Evolutionary conservation across 179 eudicot genomes (phyloP), one percentile per base, ranked within the genome.

Genomic region (Carnegiea gigantea): DNA sequence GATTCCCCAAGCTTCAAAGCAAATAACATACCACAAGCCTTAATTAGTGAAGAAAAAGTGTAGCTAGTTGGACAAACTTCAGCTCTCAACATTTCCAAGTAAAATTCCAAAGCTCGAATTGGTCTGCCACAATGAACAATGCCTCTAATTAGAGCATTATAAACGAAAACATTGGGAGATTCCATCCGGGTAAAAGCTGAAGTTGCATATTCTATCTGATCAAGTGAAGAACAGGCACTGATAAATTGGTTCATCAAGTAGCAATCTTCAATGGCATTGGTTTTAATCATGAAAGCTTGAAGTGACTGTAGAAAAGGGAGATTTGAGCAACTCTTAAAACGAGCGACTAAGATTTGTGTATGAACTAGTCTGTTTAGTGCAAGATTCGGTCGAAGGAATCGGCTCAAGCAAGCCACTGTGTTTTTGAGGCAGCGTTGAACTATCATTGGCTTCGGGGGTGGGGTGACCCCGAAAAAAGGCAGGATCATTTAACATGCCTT

Each of bases 61-160:
- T 86, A 93, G 75, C 94, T 93, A 40, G 89, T 87, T n/a, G 97
- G 93, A 26, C 30, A 57, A 36, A 89, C 70, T 73, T 62, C 30
- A 59, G 30, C 80, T 54, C 89, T 90, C 75, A 89, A 84, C 92
- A 89, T 88, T 17, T 86, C 76, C 33, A 85, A 23, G 86, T 92
- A 92, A 21, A 88, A 82, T 43, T 76, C 78, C 20, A 92, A 14
- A 44, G 89, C 97, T 71, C 78, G 78, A 43, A 87, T 28, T 23
- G 93, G 90, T 48, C 62, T 88, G 26, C 82, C 88, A 62, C 88
- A 86, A 78, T 84, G 86, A 53, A 90, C 77, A 48, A 83, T 77
- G n/a, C 90, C 95, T 81, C 93, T 87, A 15, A 92, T 89, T 36
- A 91, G 46, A 9, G 92, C 90, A 73, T 92, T 90, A 80, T 91